Evolutionary conservation across 495 filamentous ascomycete genomes (phyloP).

Genomic region (Penicillium tannophilum): DNA sequence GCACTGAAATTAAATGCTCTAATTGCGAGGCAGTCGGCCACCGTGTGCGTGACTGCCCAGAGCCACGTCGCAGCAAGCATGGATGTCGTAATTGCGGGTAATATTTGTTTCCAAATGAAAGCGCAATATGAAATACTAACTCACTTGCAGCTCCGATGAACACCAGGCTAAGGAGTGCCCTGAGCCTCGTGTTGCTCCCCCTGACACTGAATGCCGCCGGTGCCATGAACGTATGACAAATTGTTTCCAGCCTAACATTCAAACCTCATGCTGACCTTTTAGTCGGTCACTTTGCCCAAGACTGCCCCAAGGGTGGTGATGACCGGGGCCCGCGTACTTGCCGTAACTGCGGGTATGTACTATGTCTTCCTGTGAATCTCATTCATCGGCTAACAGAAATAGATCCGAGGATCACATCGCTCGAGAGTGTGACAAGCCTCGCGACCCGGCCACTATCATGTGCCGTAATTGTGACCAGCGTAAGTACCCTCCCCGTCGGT

Average conservation of each 20-base stretch:
- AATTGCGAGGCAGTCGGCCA: constrained; percentile 80
- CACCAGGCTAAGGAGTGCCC: constrained; percentile 65
- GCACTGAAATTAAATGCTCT: constrained; percentile 63
- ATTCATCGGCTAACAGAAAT: constrained; percentile 21
- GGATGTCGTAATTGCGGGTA: constrained; percentile 86
- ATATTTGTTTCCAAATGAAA: constrained; percentile 15
- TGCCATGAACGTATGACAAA: constrained; percentile 64
- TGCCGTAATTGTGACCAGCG: constrained; percentile 74
- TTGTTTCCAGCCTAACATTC: not conserved
- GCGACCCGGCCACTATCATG: constrained; percentile 47
- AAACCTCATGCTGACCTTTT: constrained; percentile 7
- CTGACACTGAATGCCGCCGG: constrained; percentile 76
- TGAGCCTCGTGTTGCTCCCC: constrained; percentile 67
- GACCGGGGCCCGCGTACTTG: constrained; percentile 51
- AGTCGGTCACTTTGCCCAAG: constrained; percentile 83
- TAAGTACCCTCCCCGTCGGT: constrained; percentile 18
- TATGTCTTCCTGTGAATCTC: not conserved
- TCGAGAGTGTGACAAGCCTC: constrained; percentile 58
- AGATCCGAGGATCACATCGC: constrained; percentile 55
- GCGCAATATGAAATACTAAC: constrained; percentile 16
- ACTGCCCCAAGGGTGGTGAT: constrained; percentile 62
- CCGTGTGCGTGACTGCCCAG: constrained; percentile 65
- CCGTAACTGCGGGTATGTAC: constrained; percentile 63
- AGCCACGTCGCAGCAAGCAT: constrained; percentile 57
- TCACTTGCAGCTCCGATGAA: constrained; percentile 47